Base-by-base conservation (phyloP, 1,139 yeast species). In the Pichia sp. region DNA sequence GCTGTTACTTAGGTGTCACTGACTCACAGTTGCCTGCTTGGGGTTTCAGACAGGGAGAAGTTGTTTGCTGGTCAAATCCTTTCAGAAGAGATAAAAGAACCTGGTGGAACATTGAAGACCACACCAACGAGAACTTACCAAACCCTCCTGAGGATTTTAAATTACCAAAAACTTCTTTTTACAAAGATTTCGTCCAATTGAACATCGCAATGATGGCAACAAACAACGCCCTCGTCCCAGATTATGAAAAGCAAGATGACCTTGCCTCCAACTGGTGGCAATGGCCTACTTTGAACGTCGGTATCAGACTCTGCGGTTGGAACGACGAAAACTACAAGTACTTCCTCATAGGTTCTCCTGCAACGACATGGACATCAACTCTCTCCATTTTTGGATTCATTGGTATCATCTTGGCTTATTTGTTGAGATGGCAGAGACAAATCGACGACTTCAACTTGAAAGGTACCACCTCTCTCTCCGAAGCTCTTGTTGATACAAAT, bases 151-250 rank as follows among this genome's bases (percentile, higher is more conserved):
- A 72, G 52, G 84, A 81, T 67, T 89, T 92, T 73, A 78, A 78
- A 66, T 78, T 87, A 65, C 97, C 98, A 64, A 86, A 79, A 69
- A 86, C 97, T 34, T 81, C 80, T 66, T 95, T 95, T 73, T 68
- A 90, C 66, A 84, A 89, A 64, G 98, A 93, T 74, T 95, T 95
- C 63, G 76, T 95, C 62, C 97, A 90, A 73, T 77, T 95, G 65
- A 93, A 93, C 71, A 82, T 90, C 68, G 99, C 98, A 26, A 95
- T 93, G 97, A 90, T 92, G 97, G 97, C 97, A 30, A 89, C 98
- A 47, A 95, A 95, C 75, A 95, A 95, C 67, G 98, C 97, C 3
- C 80, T 93, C 67, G 84, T 93, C 55, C 98, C 99, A 40, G 99
- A 93, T 67, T 72, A 79, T 16, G 99, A 95, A 64, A 92, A 93